phyloP scores from a whole-genome alignment of 2,329 filamentous ascomycete genomes.

The Fusarium drepaniforme region DNA sequence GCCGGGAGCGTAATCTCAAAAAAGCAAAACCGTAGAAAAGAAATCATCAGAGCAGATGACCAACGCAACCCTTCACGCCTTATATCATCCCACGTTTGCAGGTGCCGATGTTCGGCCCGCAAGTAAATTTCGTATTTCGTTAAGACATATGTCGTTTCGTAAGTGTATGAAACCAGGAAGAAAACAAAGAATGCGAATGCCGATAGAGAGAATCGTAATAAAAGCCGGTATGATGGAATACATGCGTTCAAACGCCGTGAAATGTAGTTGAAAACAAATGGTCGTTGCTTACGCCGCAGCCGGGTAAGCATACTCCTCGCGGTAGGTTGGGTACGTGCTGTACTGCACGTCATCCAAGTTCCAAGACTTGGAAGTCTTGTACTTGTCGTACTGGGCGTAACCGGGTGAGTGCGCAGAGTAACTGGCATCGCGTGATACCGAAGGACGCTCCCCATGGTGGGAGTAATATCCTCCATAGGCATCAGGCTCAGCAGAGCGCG shows the following conservation, averaged over 20 bases:
- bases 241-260: conserved; percentile 43
- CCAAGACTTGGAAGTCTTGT: conserved; percentile 51
- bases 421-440: conserved; percentile 46
- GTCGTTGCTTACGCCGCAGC: conserved; percentile 23
- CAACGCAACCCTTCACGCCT: conserved; percentile 36
- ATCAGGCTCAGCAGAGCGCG: conserved; percentile 43
- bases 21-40: conserved; percentile 20
- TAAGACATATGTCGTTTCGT: conserved; percentile 51
- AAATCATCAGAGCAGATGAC: conserved; percentile 25
- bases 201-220: conserved; percentile 27
- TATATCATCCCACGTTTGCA: conserved; percentile 44
- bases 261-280: conserved; percentile 36
- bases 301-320: conserved; percentile 36
- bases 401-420: conserved; percentile 43
- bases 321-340: conserved; percentile 44
- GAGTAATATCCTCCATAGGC: conserved; percentile 40
- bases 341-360: conserved; percentile 49
- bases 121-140: conserved; percentile 48
- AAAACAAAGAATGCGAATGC: conserved; percentile 36
- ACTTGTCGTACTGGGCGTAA: conserved; percentile 45
- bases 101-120: conserved; percentile 38
- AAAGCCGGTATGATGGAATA: conserved; percentile 41
- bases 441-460: conserved; percentile 45
- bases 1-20: conserved; percentile 32
- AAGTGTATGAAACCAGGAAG: conserved; percentile 43